phyloP scores from a whole-genome alignment of 495 filamentous ascomycete species.

The Aspergillus wentii region DNA sequence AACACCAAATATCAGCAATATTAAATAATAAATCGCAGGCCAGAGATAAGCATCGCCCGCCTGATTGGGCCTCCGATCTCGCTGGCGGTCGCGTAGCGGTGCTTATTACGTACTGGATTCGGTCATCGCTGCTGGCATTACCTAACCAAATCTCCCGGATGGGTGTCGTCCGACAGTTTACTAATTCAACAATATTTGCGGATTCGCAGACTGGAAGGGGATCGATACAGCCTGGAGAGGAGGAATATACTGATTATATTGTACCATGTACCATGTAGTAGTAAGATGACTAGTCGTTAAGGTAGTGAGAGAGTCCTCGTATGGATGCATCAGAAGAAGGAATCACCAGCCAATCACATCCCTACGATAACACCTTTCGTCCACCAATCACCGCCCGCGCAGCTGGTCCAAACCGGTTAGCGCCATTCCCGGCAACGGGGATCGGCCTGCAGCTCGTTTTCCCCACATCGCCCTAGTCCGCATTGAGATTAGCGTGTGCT shows the following conservation, averaged over 20 bases:
- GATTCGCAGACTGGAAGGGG: too few species aligned
- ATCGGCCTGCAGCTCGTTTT: constrained; percentile 25
- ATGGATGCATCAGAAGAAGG: too few species aligned
- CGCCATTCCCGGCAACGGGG: constrained; percentile 20
- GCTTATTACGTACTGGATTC: constrained; percentile 24
- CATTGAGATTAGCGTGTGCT: constrained; percentile 2
- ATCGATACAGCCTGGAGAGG: too few species aligned
- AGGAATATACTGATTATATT: too few species aligned
- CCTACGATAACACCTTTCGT: constrained; percentile 14
- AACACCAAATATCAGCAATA: too few species aligned
- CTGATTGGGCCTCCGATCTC: constrained; percentile 18
- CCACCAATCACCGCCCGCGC: constrained; percentile 16
- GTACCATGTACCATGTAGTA: background rate
- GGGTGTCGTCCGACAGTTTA: too few species aligned
- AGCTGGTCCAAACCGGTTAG: constrained; percentile 14
- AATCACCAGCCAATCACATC: constrained; percentile 17
- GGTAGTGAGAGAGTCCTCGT: too few species aligned
- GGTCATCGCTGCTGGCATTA: too few species aligned
- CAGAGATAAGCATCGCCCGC: constrained; percentile 16
- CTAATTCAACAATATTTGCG: too few species aligned
- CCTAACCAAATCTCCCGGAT: too few species aligned
- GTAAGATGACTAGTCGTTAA: too few species aligned
- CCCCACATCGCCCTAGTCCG: constrained; percentile 15
- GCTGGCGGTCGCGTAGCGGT: constrained; percentile 10
- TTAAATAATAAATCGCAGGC: too few species aligned